A percentile compares a stretch with the other conserved stretches of the same genome.
Conservation (phyloP, 2,329 filamentous ascomycete genomes). For the Xylariaceae sp. region DNA sequence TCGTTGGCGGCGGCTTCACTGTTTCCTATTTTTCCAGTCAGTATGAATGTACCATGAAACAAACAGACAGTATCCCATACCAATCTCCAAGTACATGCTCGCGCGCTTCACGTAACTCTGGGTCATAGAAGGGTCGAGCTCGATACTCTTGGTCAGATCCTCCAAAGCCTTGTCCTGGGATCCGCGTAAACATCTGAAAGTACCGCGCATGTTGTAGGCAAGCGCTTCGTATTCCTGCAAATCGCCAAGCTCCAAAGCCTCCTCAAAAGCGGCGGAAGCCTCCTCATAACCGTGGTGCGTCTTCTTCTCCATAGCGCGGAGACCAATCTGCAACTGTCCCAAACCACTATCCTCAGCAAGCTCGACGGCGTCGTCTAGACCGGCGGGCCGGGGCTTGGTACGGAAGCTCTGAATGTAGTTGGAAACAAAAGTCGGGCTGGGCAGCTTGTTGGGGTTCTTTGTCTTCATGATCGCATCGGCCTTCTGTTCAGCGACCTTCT, state of each 20-base stretch:
- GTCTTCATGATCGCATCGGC: conserved; percentile 79
- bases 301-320: conserved; percentile 75
- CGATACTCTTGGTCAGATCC: conserved; percentile 89
- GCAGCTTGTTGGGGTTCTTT: conserved; percentile 81
- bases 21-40: conserved; percentile 51
- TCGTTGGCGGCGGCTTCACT: conserved; percentile 82
- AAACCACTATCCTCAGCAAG: conserved; percentile 72
- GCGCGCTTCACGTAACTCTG: conserved; percentile 99
- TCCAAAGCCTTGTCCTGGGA: conserved; percentile 76
- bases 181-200: conserved; percentile 87
- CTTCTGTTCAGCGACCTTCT: conserved; percentile 95
- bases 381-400: conserved; percentile 68
- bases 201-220: conserved; percentile 94
- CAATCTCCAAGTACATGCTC: conserved; percentile 94
- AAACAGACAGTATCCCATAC: conserved; percentile 41
- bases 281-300: conserved; percentile 89
- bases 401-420: conserved; percentile 99
- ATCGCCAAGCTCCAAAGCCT: conserved; percentile 75
- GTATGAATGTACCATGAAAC: background rate
- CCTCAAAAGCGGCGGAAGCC: conserved; percentile 78
- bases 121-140: conserved; percentile 79
- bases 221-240: conserved; percentile 81
- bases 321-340: conserved; percentile 78
- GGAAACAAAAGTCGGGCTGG: conserved; percentile 92
- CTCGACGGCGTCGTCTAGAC: conserved; percentile 76